Percentiles rank a stretch among this genome's conserved stretches.
These are phyloP conservation scores for Aspergillus affinis DNA, from an alignment of 495 filamentous ascomycete genomes.

Conservation along the genomic window DNA sequence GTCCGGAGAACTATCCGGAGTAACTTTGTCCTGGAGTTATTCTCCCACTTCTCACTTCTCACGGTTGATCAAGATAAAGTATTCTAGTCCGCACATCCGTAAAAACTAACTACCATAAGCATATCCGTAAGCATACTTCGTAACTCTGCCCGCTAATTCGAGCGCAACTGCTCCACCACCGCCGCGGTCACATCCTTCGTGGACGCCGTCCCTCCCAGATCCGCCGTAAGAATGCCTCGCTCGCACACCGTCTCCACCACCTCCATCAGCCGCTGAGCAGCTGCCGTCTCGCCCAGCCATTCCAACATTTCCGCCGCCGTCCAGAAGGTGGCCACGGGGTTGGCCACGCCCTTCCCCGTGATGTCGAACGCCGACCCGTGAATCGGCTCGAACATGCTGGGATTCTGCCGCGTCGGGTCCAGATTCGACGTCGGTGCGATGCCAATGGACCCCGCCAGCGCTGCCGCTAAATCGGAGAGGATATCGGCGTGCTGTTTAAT, in stretches of 20 bases:
- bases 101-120: no score
- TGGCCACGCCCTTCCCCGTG: slow-evolving; percentile 68
- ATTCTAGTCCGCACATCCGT: no score
- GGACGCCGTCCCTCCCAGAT: slow-evolving; percentile 55
- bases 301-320: slow-evolving; percentile 66
- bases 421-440: slow-evolving; percentile 64
- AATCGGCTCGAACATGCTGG: slow-evolving; percentile 68
- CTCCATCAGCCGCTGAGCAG: slow-evolving; percentile 54
- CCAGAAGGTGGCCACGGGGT: slow-evolving; percentile 72
- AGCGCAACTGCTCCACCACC: slow-evolving; percentile 57
- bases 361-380: slow-evolving; percentile 72
- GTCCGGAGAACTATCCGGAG: no score
- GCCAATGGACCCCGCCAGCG: slow-evolving; percentile 55
- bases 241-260: slow-evolving; percentile 62
- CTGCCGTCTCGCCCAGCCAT: slow-evolving; percentile 60
- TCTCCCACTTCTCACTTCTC: no score
- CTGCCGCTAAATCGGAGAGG: slow-evolving; percentile 57
- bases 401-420: slow-evolving; percentile 58
- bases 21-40: no score
- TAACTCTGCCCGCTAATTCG: neutral
- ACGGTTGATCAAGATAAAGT: no score
- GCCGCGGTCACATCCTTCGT: slow-evolving; percentile 63
- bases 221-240: slow-evolving; percentile 56
- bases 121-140: neutral
- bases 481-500: slow-evolving; percentile 53